Conservation (phyloP, 805 yeast species). For the Starmerella gropengiesseri region DNA sequence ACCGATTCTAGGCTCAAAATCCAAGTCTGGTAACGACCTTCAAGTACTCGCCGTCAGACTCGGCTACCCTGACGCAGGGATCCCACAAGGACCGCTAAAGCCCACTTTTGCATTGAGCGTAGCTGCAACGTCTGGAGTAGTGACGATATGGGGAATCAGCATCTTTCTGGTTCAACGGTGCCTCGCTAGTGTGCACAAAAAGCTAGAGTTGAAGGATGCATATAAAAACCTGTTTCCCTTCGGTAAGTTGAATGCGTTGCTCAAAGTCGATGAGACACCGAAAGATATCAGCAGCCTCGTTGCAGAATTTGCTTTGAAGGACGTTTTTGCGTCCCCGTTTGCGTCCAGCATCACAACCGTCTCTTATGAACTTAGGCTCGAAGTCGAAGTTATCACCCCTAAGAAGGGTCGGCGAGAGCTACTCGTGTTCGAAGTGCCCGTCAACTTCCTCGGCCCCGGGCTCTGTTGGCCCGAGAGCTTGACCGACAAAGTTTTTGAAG, state of each 20-base stretch:
- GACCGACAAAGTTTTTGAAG: background rate
- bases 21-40: background rate
- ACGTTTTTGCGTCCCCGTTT: conserved; percentile 2
- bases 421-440: background rate
- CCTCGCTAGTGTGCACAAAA: background rate
- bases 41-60: background rate
- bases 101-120: background rate
- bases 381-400: background rate
- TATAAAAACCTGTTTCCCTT: background rate
- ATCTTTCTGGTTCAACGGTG: conserved; percentile 2
- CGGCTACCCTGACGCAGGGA: conserved; percentile 1
- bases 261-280: background rate
- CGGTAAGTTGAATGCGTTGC: background rate
- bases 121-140: background rate
- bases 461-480: background rate
- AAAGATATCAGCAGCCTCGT: background rate
- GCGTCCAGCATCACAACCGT: background rate
- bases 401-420: background rate
- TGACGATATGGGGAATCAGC: background rate
- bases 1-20: background rate
- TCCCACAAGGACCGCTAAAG: conserved; percentile 4
- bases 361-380: background rate
- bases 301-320: background rate
- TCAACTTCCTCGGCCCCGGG: background rate
- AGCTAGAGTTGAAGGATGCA: background rate